Percentiles rank a stretch among this genome's conserved stretches.
These are phyloP conservation scores for Podila minutissima DNA, from an alignment of 192 early-diverging fungal species.

Conservation along the genomic window DNA sequence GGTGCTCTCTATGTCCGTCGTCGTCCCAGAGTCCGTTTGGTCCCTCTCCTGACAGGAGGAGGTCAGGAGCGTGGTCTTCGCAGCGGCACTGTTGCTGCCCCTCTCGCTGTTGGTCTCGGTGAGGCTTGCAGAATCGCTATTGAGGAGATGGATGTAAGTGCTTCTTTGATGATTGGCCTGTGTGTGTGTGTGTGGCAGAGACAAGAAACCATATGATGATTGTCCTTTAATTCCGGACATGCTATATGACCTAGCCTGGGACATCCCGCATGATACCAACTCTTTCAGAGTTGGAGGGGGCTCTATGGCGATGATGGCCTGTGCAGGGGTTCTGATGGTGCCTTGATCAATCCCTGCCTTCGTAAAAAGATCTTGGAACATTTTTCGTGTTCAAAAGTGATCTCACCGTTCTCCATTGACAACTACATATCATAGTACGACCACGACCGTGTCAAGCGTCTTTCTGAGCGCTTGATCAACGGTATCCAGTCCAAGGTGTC, in stretches of 20 bases:
- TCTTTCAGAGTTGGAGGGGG: conserved; percentile 3
- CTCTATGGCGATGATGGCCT: conserved; percentile 52
- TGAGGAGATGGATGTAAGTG: conserved; percentile 83
- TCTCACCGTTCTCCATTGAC: background rate
- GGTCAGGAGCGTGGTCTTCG: conserved; percentile 96
- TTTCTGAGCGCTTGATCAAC: conserved; percentile 82
- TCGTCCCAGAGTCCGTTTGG: conserved; percentile 91
- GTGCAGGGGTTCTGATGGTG: conserved; percentile 70
- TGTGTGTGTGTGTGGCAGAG: background rate
- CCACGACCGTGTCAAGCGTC: conserved; percentile 69
- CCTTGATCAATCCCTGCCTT: background rate
- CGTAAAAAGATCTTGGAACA: background rate
- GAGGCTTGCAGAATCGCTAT: conserved; percentile 82
- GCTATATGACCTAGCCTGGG: conserved; percentile 31
- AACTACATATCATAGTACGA: conserved; percentile 72
- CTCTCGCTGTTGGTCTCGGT: conserved; percentile 90
- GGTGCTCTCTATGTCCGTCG: conserved; percentile 94
- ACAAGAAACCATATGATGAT: conserved; percentile 43
- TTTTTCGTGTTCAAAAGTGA: background rate
- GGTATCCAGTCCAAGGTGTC: conserved; percentile 82
- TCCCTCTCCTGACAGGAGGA: conserved; percentile 91
- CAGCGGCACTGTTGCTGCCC: conserved; percentile 93
- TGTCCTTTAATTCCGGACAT: conserved; percentile 52
- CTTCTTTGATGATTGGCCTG: background rate
- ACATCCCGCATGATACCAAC: background rate